phyloP scores from a whole-genome alignment of 495 filamentous ascomycete genomes.

The Aspergillus affinis region DNA sequence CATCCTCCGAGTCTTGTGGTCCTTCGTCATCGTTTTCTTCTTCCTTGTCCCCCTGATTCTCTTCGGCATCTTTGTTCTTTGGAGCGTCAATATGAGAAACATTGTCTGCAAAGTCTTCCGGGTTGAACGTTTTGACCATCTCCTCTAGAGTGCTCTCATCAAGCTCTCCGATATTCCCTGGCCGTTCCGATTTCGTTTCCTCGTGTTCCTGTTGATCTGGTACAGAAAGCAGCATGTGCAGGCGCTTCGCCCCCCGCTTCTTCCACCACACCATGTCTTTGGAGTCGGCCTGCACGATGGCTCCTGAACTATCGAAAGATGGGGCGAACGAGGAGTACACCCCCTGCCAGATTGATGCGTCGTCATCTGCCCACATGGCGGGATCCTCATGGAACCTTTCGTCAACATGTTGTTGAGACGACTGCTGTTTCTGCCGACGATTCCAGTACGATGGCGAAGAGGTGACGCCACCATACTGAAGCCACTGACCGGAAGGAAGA shows the following conservation, averaged over 20 bases:
- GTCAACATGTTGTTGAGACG: constrained; percentile 18
- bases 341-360: constrained; percentile 66
- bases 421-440: constrained; percentile 39
- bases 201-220: constrained; percentile 40
- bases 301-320: constrained; percentile 71
- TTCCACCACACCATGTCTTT: constrained; percentile 88
- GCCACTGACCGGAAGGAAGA: constrained; percentile 42
- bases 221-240: constrained; percentile 51
- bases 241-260: constrained; percentile 62
- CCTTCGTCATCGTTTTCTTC: neutral
- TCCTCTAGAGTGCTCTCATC: constrained; percentile 50
- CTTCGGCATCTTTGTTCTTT: constrained; percentile 38
- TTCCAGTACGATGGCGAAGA: constrained; percentile 44
- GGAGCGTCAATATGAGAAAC: constrained; percentile 42
- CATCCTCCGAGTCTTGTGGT: constrained; percentile 53
- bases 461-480: constrained; percentile 45
- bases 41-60: constrained; percentile 47
- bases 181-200: constrained; percentile 38
- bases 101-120: constrained; percentile 35
- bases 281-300: constrained; percentile 67
- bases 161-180: constrained; percentile 43
- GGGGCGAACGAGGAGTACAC: constrained; percentile 90
- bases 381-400: constrained; percentile 32
- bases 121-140: constrained; percentile 49
- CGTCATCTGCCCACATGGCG: constrained; percentile 35